Percentiles rank a stretch among this genome's conserved stretches.
Conservation (phyloP, 2,329 filamentous ascomycete species). For the Pseudogymnoascus sp. region DNA sequence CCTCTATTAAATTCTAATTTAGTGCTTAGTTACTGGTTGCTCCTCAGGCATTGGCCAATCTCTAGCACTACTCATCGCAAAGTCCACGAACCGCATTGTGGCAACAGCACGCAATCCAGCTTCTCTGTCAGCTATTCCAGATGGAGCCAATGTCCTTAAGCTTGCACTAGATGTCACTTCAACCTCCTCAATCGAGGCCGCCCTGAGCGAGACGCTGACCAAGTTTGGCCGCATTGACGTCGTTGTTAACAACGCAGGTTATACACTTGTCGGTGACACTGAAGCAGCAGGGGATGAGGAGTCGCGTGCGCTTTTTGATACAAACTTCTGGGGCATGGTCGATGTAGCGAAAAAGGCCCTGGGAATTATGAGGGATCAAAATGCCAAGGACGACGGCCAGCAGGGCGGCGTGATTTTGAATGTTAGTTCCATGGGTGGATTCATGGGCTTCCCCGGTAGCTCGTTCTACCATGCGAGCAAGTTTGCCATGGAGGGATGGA, state of each 20-base stretch:
- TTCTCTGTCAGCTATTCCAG: conserved; percentile 7
- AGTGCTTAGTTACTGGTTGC: conserved; percentile 5
- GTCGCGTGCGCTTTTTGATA: conserved; percentile 32
- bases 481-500: conserved; percentile 34
- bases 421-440: conserved; percentile 32
- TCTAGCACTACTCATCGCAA: background rate
- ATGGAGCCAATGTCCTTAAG: conserved; percentile 33
- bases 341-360: conserved; percentile 32
- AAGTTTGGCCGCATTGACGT: conserved; percentile 41
- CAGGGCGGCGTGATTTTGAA: conserved; percentile 33
- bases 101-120: background rate
- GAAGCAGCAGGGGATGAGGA: conserved; percentile 35
- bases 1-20: background rate
- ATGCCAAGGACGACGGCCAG: conserved; percentile 23
- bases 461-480: conserved; percentile 34
- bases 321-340: conserved; percentile 36
- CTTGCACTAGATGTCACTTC: conserved; percentile 40
- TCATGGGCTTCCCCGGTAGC: conserved; percentile 30
- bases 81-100: background rate
- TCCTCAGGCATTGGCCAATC: conserved; percentile 6
- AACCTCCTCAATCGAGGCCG: conserved; percentile 26
- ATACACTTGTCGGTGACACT: conserved; percentile 43
- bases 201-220: conserved; percentile 18
- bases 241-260: conserved; percentile 54
- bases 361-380: conserved; percentile 27